Conservation (phyloP, 73 alveolate genomes). For the Paramecium biaurelia region DNA sequence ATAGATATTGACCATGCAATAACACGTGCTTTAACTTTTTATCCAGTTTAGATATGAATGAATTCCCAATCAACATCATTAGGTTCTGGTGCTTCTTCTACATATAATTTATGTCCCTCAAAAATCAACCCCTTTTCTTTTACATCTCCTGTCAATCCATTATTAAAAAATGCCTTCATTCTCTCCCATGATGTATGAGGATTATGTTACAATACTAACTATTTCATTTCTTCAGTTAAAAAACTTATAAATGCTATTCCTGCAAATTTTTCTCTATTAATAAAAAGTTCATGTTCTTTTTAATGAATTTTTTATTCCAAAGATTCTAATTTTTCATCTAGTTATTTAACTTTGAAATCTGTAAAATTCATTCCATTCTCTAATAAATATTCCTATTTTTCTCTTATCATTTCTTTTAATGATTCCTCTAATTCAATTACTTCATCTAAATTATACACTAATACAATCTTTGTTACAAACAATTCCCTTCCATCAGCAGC, state of each 20-base stretch:
- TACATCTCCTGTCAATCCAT: slow-evolving; percentile 29
- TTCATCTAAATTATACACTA: slow-evolving; percentile 59
- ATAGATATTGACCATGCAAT: slow-evolving; percentile 52
- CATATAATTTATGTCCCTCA: slow-evolving; percentile 54
- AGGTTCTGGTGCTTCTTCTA: slow-evolving; percentile 64
- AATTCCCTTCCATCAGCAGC: slow-evolving; percentile 57
- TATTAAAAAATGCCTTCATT: slow-evolving; percentile 42
- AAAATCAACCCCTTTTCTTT: slow-evolving; percentile 10
- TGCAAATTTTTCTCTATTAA: slow-evolving; percentile 40
- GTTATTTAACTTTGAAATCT: slow-evolving; percentile 27
- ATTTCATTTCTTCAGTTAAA: slow-evolving; percentile 49
- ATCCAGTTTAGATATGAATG: slow-evolving; percentile 51
- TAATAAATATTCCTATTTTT: slow-evolving; percentile 13
- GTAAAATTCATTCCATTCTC: slow-evolving; percentile 22
- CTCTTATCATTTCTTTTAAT: slow-evolving; percentile 21
- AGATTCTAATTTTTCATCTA: slow-evolving; percentile 55
- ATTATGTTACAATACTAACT: slow-evolving; percentile 37
- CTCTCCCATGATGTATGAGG: slow-evolving; percentile 50
- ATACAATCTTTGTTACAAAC: background rate
- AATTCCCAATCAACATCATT: slow-evolving; percentile 68
- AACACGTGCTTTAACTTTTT: slow-evolving; percentile 46
- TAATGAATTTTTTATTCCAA: slow-evolving; percentile 53
- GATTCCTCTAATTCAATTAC: slow-evolving; percentile 25
- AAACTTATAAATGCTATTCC: slow-evolving; percentile 64
- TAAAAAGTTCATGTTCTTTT: slow-evolving; percentile 4